Conservation (phyloP, 305 asterid species). For the Fraxinus floribunda region DNA sequence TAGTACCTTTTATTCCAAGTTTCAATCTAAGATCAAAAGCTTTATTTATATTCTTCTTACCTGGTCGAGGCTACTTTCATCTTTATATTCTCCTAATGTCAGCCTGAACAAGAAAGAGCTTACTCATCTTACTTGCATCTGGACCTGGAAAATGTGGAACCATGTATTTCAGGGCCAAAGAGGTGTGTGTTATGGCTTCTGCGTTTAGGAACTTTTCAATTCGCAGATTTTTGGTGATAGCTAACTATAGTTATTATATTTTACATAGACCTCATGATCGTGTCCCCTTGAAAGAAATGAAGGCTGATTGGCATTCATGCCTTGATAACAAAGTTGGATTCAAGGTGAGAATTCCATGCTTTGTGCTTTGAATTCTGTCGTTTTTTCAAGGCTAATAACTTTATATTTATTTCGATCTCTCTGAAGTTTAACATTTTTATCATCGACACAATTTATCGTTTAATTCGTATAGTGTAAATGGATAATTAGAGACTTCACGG, state of each 20-base stretch:
- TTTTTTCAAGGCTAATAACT: no score
- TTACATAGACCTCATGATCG: constrained; percentile 90
- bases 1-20: not conserved
- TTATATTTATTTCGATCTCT: not conserved
- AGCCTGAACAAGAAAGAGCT: constrained; percentile 84
- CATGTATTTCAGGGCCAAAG: constrained; percentile 93
- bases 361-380: not conserved
- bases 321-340: constrained; percentile 92
- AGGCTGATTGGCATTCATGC: constrained; percentile 95
- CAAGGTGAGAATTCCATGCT: constrained; percentile 55
- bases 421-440: not conserved
- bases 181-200: constrained; percentile 42
- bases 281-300: constrained; percentile 85
- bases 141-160: constrained; percentile 70
- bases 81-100: constrained; percentile 8
- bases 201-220: not conserved
- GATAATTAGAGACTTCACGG: not conserved
- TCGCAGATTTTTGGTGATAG: constrained; percentile 8
- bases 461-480: not conserved
- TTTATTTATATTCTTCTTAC: not conserved
- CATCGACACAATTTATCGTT: not conserved
- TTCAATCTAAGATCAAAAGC: not conserved
- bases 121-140: constrained; percentile 74
- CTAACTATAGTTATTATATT: constrained; percentile 19
- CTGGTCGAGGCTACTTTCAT: not conserved